Evolutionary conservation across 1,284 basidiomycete species (phyloP), one percentile per base, ranked within the genome.

Genomic region (Lentinus polychrous): DNA sequence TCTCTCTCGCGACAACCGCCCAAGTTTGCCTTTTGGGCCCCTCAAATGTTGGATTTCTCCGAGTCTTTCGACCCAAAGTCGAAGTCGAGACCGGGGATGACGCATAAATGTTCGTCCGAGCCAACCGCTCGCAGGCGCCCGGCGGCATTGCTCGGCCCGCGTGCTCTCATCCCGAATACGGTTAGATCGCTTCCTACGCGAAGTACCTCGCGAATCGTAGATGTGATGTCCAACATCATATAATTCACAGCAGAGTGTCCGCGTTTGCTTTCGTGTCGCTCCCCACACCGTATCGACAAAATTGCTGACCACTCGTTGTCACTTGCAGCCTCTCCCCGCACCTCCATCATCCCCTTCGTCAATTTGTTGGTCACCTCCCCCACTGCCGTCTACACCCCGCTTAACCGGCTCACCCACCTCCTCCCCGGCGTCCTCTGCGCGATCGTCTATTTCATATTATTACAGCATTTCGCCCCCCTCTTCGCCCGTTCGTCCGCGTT

Each of bases 371-470:
- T 17, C 50, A 18, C 37, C 49, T 3, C 49, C 46, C 8, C 38
- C 49, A 14, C 50, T 50, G 17, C 53, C 53, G 14, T 46, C 51
- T 4, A 53, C 54, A 8, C 51, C 54, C 23, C 46, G 49, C 8
- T 42, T 48, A 11, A 48, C 49, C 6, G 31, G 34, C 18, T 48
- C 52, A 17, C 51, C 46, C 35, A 33, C 46, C 12, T 52, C 53
- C 20, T 52, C 51, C 22, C 48, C 49, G 11, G 48, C 51, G 15
- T 50, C 53, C 17, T 55, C 53, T 49, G 15, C 52, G 49, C 37
- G 44, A 11, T 27, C 46, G 7, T 52, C 53, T 12, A 33, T 55
- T 18, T 17, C 43, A 20, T 36, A 12, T 38, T 36, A 34, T 20
- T 45, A n/a, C 32, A 31, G 42, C 49, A 40, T 35, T 41, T 35